Evolutionary conservation across 2,329 filamentous ascomycete genomes (phyloP), one percentile per base, ranked within the genome.

Genomic region (Cytospora leucostoma): DNA sequence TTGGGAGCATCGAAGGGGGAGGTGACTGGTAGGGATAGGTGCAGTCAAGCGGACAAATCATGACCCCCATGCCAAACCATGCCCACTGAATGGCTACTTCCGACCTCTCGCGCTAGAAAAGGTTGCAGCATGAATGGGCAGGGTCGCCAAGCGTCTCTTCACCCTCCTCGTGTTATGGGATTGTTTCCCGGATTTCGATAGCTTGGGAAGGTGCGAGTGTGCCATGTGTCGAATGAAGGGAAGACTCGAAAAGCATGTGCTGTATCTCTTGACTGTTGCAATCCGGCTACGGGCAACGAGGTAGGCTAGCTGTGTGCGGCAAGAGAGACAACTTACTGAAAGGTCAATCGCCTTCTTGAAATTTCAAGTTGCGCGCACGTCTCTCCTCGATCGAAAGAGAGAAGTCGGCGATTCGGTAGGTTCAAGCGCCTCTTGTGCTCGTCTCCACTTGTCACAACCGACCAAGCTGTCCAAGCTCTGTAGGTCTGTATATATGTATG

Each of bases 31-130:
- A 66, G 58, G 72, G 71, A 73, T 74, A 68, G 71, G 71, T 72
- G 73, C 72, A 74, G 71, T 68, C 70, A 69, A 70, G 69, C 70
- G 70, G 72, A 74, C 77, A 77, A 79, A 73, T 78, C 72, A 78
- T 69, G 65, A 71, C 69, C 67, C 70, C 71, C 64, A 73, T 66
- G 68, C 67, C 61, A 68, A 71, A 72, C 70, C 72, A 72, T 72
- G 71, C 66, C 67, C 71, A 72, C 66, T 74, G 71, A 78, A 73
- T 79, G 77, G 77, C 71, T 70, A 68, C 65, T 67, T 61, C 64
- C 60, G 68, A 68, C 68, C 66, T 70, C 66, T 69, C 72, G 72
- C 73, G 72, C 74, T 73, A 75, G 71, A 71, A 68, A 67, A 68
- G 68, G 68, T 70, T 67, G 71, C 67, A 69, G 66, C 60, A 67